Evolutionary conservation across 2,329 filamentous ascomycete genomes (phyloP), one percentile per base, ranked within the genome.

Genomic region (Hymenoscyphus infarciens): DNA sequence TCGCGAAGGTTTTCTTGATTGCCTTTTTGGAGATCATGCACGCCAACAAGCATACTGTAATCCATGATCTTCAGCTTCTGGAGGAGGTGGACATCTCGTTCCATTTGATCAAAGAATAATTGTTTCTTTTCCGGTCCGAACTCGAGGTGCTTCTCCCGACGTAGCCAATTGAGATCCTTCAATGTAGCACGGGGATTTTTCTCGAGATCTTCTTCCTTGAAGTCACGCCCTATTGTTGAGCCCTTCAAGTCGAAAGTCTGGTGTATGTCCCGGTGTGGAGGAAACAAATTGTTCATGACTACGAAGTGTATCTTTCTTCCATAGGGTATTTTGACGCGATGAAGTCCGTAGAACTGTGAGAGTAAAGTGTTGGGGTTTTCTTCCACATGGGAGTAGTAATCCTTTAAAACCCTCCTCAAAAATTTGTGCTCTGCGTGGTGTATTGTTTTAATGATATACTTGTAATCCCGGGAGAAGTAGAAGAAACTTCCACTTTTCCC

Each of bases 371-470:
- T 97, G 6, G 95, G 95, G 76, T 99, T 98, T 61, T 92, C 85
- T 71, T 87, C 87, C 68, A 98, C 92, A 75, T 99, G 95, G 62
- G 90, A 82, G 78, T 97, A 97, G 77, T 99, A 99, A 65, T 98
- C 91, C 74, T 89, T 91, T 62, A 96, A 80, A 63, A 94, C 90
- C 76, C 89, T 92, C 59, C 91, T 83, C 57, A 96, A 82, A 67
- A 94, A 93, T 72, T 93, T 93, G 80, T 94, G 91, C 77, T 99
- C 95, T 70, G 87, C 87, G 72, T 98, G 95, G 75, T 99, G 95
- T 69, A 99, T 98, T 25, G 95, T 99, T 79, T 99, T 99, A 84
- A 99, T 99, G 78, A 99, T 99, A 79, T 99, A 99, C 78, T 97
- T 98, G 83, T 99, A 99, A 78, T 99, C 95, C 72, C 95, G 85